These are phyloP conservation scores for Fusarium sp. DNA, from an alignment of 2,329 filamentous ascomycete genomes.

Conservation along the genomic window DNA sequence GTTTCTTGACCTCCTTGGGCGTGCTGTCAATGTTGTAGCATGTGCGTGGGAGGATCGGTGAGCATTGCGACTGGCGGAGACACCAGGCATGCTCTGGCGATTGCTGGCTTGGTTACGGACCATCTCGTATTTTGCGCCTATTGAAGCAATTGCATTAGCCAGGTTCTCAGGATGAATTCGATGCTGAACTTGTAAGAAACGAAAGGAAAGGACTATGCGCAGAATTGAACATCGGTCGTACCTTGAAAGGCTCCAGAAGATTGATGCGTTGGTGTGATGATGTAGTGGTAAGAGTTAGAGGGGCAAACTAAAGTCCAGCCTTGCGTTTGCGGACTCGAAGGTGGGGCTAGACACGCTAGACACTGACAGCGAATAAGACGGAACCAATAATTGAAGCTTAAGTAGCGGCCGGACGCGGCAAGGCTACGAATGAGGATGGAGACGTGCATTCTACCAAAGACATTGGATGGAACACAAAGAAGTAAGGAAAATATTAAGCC, in stretches of 20 bases:
- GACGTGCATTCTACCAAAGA: not conserved
- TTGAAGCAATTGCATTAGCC: slow-evolving; percentile 19
- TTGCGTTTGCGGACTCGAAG: slow-evolving; percentile 28
- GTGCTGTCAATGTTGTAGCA: slow-evolving; percentile 16
- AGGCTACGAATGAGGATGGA: slow-evolving; percentile 15
- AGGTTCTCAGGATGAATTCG: not conserved
- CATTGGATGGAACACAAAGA: not conserved
- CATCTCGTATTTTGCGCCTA: slow-evolving; percentile 40
- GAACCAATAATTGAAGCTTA: slow-evolving; percentile 14
- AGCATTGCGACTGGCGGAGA: slow-evolving; percentile 41
- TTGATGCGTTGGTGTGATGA: slow-evolving; percentile 12
- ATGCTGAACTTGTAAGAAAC: too few species aligned
- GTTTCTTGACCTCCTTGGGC: slow-evolving; percentile 34
- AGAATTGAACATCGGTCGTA: slow-evolving; percentile 19
- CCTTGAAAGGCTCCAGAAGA: slow-evolving; percentile 24
- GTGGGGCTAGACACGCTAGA: not conserved
- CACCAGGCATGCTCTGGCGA: slow-evolving; percentile 17
- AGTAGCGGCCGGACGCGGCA: not conserved
- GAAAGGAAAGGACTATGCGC: not conserved
- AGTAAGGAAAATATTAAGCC: not conserved
- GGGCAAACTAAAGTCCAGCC: slow-evolving; percentile 39
- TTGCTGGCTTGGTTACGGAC: slow-evolving; percentile 46
- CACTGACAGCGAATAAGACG: not conserved
- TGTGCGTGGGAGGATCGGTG: slow-evolving; percentile 33
- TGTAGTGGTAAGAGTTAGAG: slow-evolving; percentile 43